phyloP scores from a whole-genome alignment of 2,329 filamentous ascomycete genomes.

The Hirsutella rhossiliensis region DNA sequence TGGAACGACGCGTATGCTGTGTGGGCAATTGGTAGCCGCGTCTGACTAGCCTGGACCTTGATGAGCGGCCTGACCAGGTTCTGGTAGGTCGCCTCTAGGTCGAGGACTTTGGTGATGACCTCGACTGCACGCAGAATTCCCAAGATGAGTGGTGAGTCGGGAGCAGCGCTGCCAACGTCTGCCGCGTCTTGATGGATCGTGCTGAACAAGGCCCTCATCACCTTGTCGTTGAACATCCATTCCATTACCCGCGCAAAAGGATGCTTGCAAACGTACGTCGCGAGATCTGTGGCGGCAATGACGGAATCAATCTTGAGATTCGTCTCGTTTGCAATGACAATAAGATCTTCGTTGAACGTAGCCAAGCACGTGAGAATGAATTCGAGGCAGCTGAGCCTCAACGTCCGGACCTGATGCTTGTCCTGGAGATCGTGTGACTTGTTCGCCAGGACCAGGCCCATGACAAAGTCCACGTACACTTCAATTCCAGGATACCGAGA shows the following conservation, averaged over 20 bases:
- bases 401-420: constrained; percentile 54
- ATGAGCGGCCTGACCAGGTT: constrained; percentile 76
- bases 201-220: constrained; percentile 67
- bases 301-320: constrained; percentile 63
- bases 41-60: constrained; percentile 49
- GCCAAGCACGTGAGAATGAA: constrained; percentile 70
- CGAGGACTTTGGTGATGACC: constrained; percentile 70
- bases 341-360: constrained; percentile 89
- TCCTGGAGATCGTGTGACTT: constrained; percentile 55
- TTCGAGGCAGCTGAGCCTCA: constrained; percentile 71
- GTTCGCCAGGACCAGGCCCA: constrained; percentile 65
- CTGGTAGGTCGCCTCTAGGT: constrained; percentile 82
- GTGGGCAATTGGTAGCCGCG: constrained; percentile 47
- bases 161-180: constrained; percentile 58
- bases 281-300: constrained; percentile 62
- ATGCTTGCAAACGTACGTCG: constrained; percentile 74
- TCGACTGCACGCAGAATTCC: constrained; percentile 72
- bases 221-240: constrained; percentile 92
- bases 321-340: constrained; percentile 72
- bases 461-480: constrained; percentile 80
- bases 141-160: constrained; percentile 71
- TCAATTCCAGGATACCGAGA: constrained; percentile 76
- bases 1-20: constrained; percentile 80
- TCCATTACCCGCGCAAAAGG: constrained; percentile 94
- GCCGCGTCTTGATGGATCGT: constrained; percentile 65